phyloP scores from a whole-genome alignment of 768 basidiomycete species.

The Gelatoporia subvermispora region DNA sequence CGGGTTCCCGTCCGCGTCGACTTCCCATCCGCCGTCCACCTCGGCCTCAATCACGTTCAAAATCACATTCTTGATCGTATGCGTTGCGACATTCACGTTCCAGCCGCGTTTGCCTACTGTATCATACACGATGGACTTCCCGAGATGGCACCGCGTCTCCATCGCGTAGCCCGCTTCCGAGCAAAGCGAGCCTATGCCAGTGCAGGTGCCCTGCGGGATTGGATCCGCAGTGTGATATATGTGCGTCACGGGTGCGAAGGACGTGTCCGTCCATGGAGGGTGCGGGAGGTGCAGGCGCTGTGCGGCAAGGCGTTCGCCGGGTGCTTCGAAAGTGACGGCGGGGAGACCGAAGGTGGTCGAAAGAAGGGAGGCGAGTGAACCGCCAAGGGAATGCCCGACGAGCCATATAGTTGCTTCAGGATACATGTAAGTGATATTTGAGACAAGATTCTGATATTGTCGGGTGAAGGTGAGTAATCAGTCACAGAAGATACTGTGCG shows the following conservation, averaged over 20 bases:
- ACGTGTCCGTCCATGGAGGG: slow-evolving; percentile 28
- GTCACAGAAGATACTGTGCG: no score
- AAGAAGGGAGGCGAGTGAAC: slow-evolving; percentile 57
- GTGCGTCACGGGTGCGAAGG: slow-evolving; percentile 27
- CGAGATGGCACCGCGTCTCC: slow-evolving; percentile 59
- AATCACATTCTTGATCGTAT: slow-evolving; percentile 52
- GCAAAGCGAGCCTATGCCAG: slow-evolving; percentile 46
- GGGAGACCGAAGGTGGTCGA: slow-evolving; percentile 64
- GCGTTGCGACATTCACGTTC: slow-evolving; percentile 51
- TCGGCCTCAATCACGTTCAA: slow-evolving; percentile 47
- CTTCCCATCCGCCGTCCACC: slow-evolving; percentile 37
- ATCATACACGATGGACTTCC: slow-evolving; percentile 61
- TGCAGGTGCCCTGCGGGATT: slow-evolving; percentile 57
- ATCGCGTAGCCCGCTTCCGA: slow-evolving; percentile 63
- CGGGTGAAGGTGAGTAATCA: neutral
- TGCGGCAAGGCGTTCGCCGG: slow-evolving; percentile 60
- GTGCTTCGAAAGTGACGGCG: slow-evolving; percentile 59
- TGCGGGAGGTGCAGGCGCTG: slow-evolving; percentile 58
- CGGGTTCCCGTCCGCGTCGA: slow-evolving; percentile 29
- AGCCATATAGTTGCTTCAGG: slow-evolving; percentile 61
- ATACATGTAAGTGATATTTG: slow-evolving; percentile 52
- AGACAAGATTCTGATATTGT: slow-evolving; percentile 44
- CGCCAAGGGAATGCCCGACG: slow-evolving; percentile 58
- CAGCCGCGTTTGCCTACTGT: slow-evolving; percentile 60
- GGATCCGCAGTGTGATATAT: slow-evolving; percentile 72